These are phyloP conservation scores for Lichtheimia ramosa DNA, from an alignment of 371 early-diverging fungal species.

Conservation along the genomic window DNA sequence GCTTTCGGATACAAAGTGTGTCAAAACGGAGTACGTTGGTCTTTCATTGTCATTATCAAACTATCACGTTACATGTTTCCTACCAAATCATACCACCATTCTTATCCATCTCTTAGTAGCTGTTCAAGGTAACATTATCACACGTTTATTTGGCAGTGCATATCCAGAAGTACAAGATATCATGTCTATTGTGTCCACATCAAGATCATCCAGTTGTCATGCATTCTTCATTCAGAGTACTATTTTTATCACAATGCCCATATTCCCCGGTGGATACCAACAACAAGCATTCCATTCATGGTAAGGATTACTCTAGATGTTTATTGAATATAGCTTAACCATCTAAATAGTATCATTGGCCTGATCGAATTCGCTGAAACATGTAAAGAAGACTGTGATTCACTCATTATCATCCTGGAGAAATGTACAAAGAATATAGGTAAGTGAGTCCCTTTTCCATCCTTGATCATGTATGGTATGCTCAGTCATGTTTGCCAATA, in stretches of 20 bases:
- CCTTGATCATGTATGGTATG: neutral
- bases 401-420: slow-evolving; percentile 3
- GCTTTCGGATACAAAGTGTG: too few relatives aligned
- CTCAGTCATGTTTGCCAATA: neutral
- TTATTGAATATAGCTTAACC: too few relatives aligned
- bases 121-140: too few relatives aligned
- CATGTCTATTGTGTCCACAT: too few relatives aligned
- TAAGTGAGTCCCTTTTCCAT: neutral
- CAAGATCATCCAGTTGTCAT: neutral
- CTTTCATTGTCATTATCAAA: too few relatives aligned
- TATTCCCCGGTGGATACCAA: neutral
- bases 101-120: too few relatives aligned
- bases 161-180: too few relatives aligned
- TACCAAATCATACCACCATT: too few relatives aligned
- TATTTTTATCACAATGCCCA: slow-evolving; percentile 5
- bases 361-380: slow-evolving; percentile 8
- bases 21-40: too few relatives aligned
- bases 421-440: slow-evolving; percentile 4
- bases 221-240: slow-evolving; percentile 8
- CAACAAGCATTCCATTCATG: slow-evolving; percentile 1
- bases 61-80: too few relatives aligned
- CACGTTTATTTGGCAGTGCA: too few relatives aligned
- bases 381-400: neutral
- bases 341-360: neutral
- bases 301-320: neutral